phyloP scores from a whole-genome alignment of 305 asterid species.

The Fraxinus xanthoxyloides region DNA sequence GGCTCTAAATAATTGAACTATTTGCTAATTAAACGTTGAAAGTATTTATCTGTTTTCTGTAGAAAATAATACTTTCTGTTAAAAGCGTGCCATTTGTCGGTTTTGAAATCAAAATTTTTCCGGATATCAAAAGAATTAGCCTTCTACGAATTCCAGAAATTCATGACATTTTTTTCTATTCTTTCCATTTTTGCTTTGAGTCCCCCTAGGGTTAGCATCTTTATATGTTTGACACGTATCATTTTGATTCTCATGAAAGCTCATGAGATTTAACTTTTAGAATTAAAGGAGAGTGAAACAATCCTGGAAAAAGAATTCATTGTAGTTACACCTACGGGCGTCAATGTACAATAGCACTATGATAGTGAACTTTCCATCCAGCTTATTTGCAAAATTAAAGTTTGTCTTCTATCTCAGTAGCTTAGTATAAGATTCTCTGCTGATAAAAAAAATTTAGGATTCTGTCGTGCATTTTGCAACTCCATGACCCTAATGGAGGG shows the following conservation, averaged over 20 bases:
- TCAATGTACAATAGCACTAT: not conserved
- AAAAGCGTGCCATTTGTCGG: not conserved
- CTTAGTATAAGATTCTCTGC: not conserved
- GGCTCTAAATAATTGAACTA: not conserved
- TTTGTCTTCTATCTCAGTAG: not conserved
- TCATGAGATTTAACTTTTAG: not conserved
- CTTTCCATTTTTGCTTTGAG: not conserved
- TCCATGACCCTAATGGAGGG: not conserved
- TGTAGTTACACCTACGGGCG: not conserved
- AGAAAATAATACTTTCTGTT: not conserved
- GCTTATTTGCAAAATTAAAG: not conserved
- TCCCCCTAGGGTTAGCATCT: not conserved
- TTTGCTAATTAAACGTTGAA: not conserved
- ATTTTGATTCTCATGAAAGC: not conserved
- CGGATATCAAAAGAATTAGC: not conserved
- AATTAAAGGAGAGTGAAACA: not conserved
- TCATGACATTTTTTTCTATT: not conserved
- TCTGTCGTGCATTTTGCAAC: not conserved
- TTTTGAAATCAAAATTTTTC: not conserved
- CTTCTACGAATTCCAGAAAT: not conserved
- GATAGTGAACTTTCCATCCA: not conserved
- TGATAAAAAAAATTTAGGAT: not conserved
- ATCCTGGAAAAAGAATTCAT: not conserved
- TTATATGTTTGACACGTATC: not conserved
- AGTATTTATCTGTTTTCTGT: not conserved